Conservation (phyloP, 2,329 filamentous ascomycete species). For the Exophiala dermatitidis region DNA sequence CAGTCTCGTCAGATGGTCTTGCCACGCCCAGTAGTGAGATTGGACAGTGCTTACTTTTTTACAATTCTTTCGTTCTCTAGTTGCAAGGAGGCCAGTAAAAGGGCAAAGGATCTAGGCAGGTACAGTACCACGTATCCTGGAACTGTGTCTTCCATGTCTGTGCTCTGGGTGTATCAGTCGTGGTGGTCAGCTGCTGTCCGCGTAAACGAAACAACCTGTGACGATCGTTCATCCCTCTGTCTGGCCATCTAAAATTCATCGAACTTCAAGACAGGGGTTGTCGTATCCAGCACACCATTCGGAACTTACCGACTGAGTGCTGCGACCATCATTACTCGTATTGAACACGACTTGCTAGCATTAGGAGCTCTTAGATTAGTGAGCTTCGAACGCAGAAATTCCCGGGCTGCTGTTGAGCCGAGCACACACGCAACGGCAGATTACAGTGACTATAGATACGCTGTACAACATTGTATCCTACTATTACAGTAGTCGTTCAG, state of each 20-base stretch:
- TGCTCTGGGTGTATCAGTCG: not conserved
- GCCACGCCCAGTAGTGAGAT: constrained; percentile 5
- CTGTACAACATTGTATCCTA: no score
- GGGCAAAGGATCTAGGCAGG: no score
- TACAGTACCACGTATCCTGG: no score
- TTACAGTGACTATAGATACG: no score
- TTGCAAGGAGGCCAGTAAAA: not conserved
- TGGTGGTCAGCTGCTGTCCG: not conserved
- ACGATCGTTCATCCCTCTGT: not conserved
- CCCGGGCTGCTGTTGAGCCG: no score
- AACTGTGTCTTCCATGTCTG: not conserved
- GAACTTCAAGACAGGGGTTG: not conserved
- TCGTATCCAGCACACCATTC: not conserved
- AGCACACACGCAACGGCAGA: no score
- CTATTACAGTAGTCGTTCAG: no score
- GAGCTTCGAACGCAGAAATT: no score
- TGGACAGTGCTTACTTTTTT: not conserved
- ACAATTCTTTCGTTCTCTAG: no score
- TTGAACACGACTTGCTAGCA: not conserved
- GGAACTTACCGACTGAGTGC: not conserved
- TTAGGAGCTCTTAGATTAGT: not conserved
- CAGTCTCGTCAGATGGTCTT: not conserved
- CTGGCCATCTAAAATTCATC: not conserved
- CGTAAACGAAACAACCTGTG: not conserved
- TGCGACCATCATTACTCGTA: not conserved